Conservation (phyloP, 139 green algal genomes). For the Penium margaritaceum region DNA sequence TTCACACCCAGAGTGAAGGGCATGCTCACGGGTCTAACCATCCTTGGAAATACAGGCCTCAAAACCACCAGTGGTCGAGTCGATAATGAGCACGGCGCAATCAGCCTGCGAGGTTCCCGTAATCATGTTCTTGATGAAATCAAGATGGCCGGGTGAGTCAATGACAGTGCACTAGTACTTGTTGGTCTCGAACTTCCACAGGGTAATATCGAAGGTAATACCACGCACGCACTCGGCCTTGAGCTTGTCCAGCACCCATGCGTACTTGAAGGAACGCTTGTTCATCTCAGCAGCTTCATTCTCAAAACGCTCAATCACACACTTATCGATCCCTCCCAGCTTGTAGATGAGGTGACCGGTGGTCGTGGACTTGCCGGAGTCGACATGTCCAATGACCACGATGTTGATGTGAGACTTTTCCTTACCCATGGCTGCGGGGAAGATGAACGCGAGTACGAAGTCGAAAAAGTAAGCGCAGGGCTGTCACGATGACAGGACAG, state of each 20-base stretch:
- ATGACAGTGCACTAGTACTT: slow-evolving; percentile 94
- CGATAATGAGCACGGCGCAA: slow-evolving; percentile 79
- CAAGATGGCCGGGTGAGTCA: slow-evolving; percentile 72
- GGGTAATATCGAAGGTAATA: slow-evolving; percentile 76
- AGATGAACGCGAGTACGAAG: no score
- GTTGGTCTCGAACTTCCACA: slow-evolving; percentile 98
- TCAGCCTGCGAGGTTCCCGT: slow-evolving; percentile 62
- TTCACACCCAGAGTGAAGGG: slow-evolving; percentile 96
- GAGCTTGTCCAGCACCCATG: slow-evolving; percentile 83
- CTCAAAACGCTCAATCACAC: slow-evolving; percentile 93
- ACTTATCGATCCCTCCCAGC: slow-evolving; percentile 94
- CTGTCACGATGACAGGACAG: no score
- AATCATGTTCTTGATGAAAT: slow-evolving; percentile 99
- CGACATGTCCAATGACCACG: slow-evolving; percentile 78
- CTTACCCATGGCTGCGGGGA: slow-evolving; percentile 50
- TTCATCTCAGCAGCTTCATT: slow-evolving; percentile 71
- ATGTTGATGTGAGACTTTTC: slow-evolving; percentile 60
- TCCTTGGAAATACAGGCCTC: slow-evolving; percentile 55
- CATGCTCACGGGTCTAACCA: slow-evolving; percentile 98
- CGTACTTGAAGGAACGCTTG: slow-evolving; percentile 84
- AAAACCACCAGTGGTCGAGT: slow-evolving; percentile 61
- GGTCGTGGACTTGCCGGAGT: slow-evolving; percentile 93
- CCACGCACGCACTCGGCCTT: slow-evolving; percentile 70
- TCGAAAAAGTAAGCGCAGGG: no score
- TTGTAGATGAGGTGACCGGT: slow-evolving; percentile 93